A percentile compares a stretch with the other conserved stretches of the same genome.
These are phyloP conservation scores for Apiospora phragmitis DNA, from an alignment of 2,329 filamentous ascomycete genomes.

Conservation along the genomic window DNA sequence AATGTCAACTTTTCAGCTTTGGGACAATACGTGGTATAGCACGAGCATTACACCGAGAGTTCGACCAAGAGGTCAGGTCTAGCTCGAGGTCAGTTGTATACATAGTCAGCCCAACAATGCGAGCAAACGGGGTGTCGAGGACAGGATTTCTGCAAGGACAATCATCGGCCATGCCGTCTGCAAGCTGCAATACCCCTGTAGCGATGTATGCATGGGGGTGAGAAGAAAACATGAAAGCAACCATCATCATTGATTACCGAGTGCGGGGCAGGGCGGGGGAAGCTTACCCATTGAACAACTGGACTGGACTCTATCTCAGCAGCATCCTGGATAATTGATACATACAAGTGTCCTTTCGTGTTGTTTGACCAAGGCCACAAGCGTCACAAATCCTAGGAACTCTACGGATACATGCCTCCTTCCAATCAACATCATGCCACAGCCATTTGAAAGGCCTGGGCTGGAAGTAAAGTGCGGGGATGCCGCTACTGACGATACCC, in stretches of 20 bases:
- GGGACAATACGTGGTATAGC: neutral
- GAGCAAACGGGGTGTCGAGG: neutral
- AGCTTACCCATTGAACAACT: neutral
- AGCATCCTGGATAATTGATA: neutral
- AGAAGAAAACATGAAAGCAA: neutral
- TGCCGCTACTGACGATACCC: neutral
- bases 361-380: neutral
- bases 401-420: neutral
- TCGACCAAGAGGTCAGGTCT: neutral
- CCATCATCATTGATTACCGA: neutral
- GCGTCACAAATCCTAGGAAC: neutral
- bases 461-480: neutral
- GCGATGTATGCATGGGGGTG: neutral
- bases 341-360: neutral
- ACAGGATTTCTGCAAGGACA: neutral
- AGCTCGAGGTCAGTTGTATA: neutral
- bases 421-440: neutral
- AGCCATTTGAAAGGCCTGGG: neutral
- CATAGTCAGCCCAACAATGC: neutral
- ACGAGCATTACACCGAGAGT: neutral
- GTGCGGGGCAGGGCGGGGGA: neutral
- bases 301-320: neutral
- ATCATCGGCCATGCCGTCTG: neutral
- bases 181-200: neutral
- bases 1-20: neutral